Base-by-base conservation (phyloP, 1,284 basidiomycete genomes). In the Apiotrichum montevideense region DNA sequence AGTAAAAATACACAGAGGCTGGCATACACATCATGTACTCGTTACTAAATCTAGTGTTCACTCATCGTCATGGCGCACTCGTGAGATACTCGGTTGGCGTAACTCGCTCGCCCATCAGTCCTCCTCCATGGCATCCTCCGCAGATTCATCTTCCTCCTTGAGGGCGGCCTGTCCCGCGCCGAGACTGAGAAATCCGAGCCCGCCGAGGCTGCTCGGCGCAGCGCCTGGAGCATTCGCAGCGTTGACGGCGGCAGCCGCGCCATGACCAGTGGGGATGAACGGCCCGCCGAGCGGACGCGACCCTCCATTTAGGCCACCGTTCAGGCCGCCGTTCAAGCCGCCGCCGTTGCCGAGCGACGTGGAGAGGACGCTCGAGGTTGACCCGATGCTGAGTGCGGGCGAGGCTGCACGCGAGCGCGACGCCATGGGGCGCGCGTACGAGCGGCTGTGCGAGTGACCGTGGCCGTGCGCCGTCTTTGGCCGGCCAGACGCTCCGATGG, bases 371-470 rank as follows among this genome's bases (percentile, higher is more conserved):
- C 69, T 70, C 3, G 58, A 60, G 2, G 68, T 66, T 35, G 65
- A 68, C 1, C 73, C 72, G 14, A 74, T 70, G 35, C 66, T 69
- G 21, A 75, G 54, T 4, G 73, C 73, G 3, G 73, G 73, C 21
- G 62, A 65, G 1, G 72, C 73, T 4, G 69, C 69, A 21, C 73
- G 68, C 8, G 65, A 66, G 13, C 73, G 61, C 6, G 43, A 3
- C 43, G 62, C 46, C 64, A 73, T 70, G 2, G 70, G 70, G 1
- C 72, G 62, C 5, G 67, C 64, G 53, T 73, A 72, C 4, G 69
- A 66, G 50, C 67, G 70, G n/a, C 52, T 29, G 13, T 51, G 44
- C 2, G 47, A 32, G 35, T 52, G 45, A 14, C 51, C 2, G 37
- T 45, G 44, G 4, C 33, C 2, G 55, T 54, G 35, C 34, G 43